Base-by-base conservation (phyloP, 441 rosid genomes). In the Dalechampia spathulata region DNA sequence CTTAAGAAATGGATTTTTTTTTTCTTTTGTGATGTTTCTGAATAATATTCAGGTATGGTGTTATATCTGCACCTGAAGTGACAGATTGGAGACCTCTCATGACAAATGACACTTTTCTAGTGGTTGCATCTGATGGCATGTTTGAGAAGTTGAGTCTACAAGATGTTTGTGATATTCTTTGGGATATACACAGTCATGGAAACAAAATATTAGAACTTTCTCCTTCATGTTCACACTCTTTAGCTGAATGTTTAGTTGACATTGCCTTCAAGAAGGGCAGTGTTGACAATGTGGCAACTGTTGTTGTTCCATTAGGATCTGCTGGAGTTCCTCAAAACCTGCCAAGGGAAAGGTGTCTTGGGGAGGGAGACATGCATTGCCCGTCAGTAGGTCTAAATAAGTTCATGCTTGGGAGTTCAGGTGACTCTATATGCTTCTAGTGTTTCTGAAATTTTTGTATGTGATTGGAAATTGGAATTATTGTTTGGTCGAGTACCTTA, bases 61-160 rank as follows among this genome's bases (percentile, higher is more conserved):
- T 92, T 62, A 92, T 82, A 62, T 81, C 98, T 56, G 78, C 78
- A 61, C 98, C 98, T 1, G 96, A 92, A 80, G 86, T 92, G 68
- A 77, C 75, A 56, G 91, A 84, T 66, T 92, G 98, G 95, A 83
- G 76, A 63, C 75, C 80, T 68, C 69, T 92, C 44, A 53, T 75
- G 53, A 67, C 72, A 55, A 92, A 85, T 63, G 91, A 92, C 74
- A 84, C 88, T 62, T 92, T 81, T 75, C 72, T 92, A 71, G 91
- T 92, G 53, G 94, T 78, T 66, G 96, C 94, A 62, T 77, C 98
- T 21, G 98, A 92, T 81, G 98, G 98, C 51, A 62, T 92, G 66
- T 88, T 92, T 75, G 98, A 88, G 72, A 85, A 80, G 64, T 57
- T 84, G 77, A 75, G 82, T 62, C 67, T 80, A 68, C 91, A 86